These are phyloP conservation scores for Termitomyces sp. DNA, from an alignment of 768 basidiomycete genomes.

Conservation along the genomic window DNA sequence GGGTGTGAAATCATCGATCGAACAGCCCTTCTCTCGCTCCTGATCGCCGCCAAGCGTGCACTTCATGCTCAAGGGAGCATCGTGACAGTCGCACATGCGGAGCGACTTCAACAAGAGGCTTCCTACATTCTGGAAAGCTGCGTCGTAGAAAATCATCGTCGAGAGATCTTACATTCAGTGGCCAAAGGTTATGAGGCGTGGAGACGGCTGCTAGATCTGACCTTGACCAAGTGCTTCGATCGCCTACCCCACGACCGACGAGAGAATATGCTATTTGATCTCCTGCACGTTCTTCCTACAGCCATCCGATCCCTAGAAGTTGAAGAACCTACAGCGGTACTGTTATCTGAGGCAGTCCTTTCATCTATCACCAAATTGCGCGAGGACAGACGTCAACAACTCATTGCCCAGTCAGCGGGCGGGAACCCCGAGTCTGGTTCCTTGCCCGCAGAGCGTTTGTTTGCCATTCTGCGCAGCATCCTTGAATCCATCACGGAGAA, in stretches of 20 bases:
- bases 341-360: conserved; percentile 79
- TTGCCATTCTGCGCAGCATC: conserved; percentile 67
- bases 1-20: conserved; percentile 87
- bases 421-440: conserved; percentile 62
- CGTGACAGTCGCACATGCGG: conserved; percentile 56
- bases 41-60: conserved; percentile 54
- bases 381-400: conserved; percentile 72
- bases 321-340: conserved; percentile 70
- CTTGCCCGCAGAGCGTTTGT: conserved; percentile 78
- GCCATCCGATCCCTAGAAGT: conserved; percentile 63
- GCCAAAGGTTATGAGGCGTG: conserved; percentile 76
- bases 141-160: conserved; percentile 83
- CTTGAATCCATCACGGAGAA: conserved; percentile 74
- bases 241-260: conserved; percentile 77
- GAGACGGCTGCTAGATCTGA: conserved; percentile 81
- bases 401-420: conserved; percentile 61
- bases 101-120: conserved; percentile 67
- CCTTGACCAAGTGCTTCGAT: conserved; percentile 82
- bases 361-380: conserved; percentile 87
- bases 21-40: conserved; percentile 63
- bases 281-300: conserved; percentile 77
- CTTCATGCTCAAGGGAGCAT: conserved; percentile 69
- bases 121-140: conserved; percentile 80
- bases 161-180: conserved; percentile 72
- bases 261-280: conserved; percentile 87